A percentile compares a stretch with the other conserved stretches of the same genome.
These are phyloP conservation scores for Poa pratensis DNA, from an alignment of 176 grass and related monocot species.

Conservation along the genomic window DNA sequence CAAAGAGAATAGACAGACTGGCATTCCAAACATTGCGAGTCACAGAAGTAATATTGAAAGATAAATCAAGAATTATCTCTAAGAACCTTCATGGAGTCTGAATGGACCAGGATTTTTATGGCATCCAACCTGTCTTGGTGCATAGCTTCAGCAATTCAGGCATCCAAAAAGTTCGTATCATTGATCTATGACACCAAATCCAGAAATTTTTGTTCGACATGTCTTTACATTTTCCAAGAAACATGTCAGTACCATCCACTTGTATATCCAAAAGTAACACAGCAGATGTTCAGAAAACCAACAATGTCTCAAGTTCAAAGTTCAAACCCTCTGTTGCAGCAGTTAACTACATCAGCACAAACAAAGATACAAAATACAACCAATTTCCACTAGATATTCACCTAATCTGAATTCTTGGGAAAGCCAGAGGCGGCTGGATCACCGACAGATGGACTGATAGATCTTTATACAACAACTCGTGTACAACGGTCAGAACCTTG, in stretches of 20 bases:
- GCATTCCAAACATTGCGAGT: too few species aligned
- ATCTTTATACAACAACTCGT: constrained; percentile 24
- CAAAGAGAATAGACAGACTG: too few species aligned
- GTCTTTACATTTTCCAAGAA: not conserved
- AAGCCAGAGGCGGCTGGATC: not conserved
- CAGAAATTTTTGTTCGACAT: not conserved
- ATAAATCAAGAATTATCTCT: not conserved
- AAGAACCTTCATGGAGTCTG: not conserved
- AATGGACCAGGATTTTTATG: not conserved
- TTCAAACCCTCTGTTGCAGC: not conserved
- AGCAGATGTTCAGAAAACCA: not conserved
- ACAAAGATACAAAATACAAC: not conserved
- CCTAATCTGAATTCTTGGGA: constrained; percentile 7
- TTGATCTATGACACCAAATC: not conserved
- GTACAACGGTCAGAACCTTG: not conserved
- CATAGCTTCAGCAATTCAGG: not conserved
- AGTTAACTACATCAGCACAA: constrained; percentile 4
- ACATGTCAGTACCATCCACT: not conserved
- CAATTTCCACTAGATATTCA: constrained; percentile 26
- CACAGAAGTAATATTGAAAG: not conserved
- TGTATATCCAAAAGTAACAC: not conserved
- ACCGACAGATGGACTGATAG: not conserved
- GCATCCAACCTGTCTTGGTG: not conserved
- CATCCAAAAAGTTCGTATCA: not conserved
- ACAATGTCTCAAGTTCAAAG: not conserved